Base-by-base conservation (phyloP, 768 basidiomycete genomes). In the Erythrobasidium yunnanense region DNA sequence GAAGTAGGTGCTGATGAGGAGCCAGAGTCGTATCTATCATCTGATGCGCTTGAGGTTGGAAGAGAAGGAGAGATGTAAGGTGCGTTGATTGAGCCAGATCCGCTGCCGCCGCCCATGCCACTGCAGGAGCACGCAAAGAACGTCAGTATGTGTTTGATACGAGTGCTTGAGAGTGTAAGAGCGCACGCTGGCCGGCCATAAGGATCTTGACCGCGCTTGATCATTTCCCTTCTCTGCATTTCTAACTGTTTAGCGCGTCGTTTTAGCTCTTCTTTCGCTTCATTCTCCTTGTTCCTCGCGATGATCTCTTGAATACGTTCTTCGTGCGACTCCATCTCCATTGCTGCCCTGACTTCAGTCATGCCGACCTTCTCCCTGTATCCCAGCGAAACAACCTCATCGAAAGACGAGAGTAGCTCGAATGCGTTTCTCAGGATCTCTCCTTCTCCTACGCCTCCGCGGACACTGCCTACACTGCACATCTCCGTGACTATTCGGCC, bases 201-300 rank as follows among this genome's bases (percentile, higher is more conserved):
- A 8, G 73, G 73, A 65, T 74, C 70, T 52, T 74, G 73, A 17
- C 73, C 78, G 22, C 90, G 85, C 67, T 84, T 81, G 70, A 93
- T 90, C 75, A 92, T 90, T 74, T 99, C 93, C 33, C 92, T 81
- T 45, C 93, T 84, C 74, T 97, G 95, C 85, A 95, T 88, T 77
- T 99, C 95, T 68, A 99, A 84, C 73, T 96, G 91, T 75, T 95
- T 95, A 0, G 95, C 92, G 30, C 93, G 86, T 42, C 95, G 85
- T 76, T 97, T 97, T 74, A 99, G 86, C 74, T 96, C 93, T 75
- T 99, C 95, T 75, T 99, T 99, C 1, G 93, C 95, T 73, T 99
- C 95, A 4, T 90, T 90, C 78, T 99, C 95, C 78, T 97, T 97
- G 80, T 99, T 97, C 87, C 88, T 82, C 11, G 91, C 87, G 71